phyloP scores from a whole-genome alignment of 2,329 filamentous ascomycete genomes.

The Chaetomium globosum region DNA sequence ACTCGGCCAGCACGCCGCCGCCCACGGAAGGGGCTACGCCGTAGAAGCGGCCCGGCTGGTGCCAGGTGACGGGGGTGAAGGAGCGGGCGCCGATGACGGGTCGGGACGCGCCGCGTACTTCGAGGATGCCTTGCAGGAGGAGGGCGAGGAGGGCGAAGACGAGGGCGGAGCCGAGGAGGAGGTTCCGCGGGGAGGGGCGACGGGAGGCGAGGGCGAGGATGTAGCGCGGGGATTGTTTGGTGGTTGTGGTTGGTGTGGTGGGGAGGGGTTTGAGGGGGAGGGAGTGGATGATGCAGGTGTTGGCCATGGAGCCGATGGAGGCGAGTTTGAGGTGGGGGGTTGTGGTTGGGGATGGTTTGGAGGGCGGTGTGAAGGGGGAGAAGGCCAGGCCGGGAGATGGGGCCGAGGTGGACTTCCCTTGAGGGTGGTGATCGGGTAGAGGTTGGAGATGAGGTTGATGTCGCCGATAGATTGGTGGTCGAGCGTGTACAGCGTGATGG shows the following conservation, averaged over 20 bases:
- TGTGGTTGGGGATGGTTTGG: background rate
- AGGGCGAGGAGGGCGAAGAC: slow-evolving; percentile 64
- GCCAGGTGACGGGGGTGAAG: slow-evolving; percentile 55
- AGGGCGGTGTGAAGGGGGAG: slow-evolving; percentile 55
- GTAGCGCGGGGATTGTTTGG: slow-evolving; percentile 58
- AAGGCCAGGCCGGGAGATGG: slow-evolving; percentile 63
- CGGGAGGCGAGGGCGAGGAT: slow-evolving; percentile 65
- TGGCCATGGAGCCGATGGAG: slow-evolving; percentile 73
- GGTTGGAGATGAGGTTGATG: slow-evolving; percentile 55
- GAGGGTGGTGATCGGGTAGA: slow-evolving; percentile 57
- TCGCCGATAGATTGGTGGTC: slow-evolving; percentile 61
- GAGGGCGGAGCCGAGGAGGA: slow-evolving; percentile 58
- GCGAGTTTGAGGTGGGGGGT: slow-evolving; percentile 73
- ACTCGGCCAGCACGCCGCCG: slow-evolving; percentile 5
- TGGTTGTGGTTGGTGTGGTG: slow-evolving; percentile 41
- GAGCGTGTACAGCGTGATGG: slow-evolving; percentile 75
- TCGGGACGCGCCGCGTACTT: slow-evolving; percentile 60
- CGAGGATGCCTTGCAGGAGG: slow-evolving; percentile 65
- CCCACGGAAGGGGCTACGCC: background rate
- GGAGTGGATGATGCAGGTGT: slow-evolving; percentile 77
- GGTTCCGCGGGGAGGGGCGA: slow-evolving; percentile 52
- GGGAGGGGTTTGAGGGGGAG: slow-evolving; percentile 64
- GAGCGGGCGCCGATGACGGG: slow-evolving; percentile 59
- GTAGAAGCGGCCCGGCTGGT: slow-evolving; percentile 26
- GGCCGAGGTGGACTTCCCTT: slow-evolving; percentile 57